Evolutionary conservation across 106 monocot species (phyloP).

Genomic region (Platanthera guangdongensis): DNA sequence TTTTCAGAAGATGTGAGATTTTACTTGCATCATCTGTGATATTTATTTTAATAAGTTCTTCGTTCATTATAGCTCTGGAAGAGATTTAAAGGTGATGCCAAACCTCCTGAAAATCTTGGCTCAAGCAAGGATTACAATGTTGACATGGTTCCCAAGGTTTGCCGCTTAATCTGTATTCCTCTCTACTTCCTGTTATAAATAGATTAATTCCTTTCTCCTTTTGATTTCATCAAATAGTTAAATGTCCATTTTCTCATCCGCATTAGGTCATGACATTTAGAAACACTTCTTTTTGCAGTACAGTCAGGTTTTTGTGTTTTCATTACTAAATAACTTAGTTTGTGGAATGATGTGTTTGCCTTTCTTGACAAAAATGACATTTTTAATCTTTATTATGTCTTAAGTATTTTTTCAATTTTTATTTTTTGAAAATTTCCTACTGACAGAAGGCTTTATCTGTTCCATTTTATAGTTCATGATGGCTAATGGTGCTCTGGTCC

Average conservation of each 20-base stretch:
- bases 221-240: not conserved
- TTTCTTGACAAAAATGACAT: not conserved
- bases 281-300: not conserved
- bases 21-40: not conserved
- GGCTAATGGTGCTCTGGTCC: constrained; percentile 89
- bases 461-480: constrained; percentile 76
- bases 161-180: not conserved
- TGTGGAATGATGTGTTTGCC: not conserved
- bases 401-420: not conserved
- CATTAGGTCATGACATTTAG: not conserved
- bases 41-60: not conserved
- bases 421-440: not conserved
- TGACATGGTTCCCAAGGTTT: constrained; percentile 81
- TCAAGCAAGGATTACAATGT: constrained; percentile 81
- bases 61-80: constrained; percentile 69
- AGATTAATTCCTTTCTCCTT: not conserved
- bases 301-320: not conserved
- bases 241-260: not conserved
- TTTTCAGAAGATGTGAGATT: not conserved
- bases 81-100: constrained; percentile 61
- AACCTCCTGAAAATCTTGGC: constrained; percentile 60
- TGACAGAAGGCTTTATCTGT: not conserved
- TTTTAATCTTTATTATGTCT: not conserved
- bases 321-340: not conserved
- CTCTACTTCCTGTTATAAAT: not conserved